Base-by-base conservation (phyloP, 2,329 filamentous ascomycete species). In the Aureobasidium sp. region DNA sequence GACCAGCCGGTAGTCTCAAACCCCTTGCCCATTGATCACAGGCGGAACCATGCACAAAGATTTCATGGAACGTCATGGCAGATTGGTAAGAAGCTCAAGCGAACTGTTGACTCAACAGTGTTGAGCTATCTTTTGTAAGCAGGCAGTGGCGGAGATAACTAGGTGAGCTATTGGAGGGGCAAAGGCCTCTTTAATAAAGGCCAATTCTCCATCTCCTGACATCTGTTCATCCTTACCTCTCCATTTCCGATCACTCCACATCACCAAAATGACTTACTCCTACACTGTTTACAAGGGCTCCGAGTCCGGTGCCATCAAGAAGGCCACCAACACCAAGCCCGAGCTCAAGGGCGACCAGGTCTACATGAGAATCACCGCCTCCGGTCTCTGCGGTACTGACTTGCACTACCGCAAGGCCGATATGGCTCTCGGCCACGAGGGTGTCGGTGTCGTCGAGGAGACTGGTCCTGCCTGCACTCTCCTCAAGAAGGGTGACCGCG, bases 221-320 rank as follows among this genome's bases (percentile, higher is more conserved):
- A 36, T 47, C 25, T 47, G 13, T 32, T 48, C 29, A 48, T 34
- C 36, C 21, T 29, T 27, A 50, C 27, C 50, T 44, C 21, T 16
- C 51, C 27, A 53, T 30, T 41, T 41, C 32, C 54, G 41, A 61
- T 37, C n/a, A 42, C 39, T 7, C 29, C 36, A 61, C 14, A 42
- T 21, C 39, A 59, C 61, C 55, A 68, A 61, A 61, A 73, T 73
- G 71, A 67, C 69, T 66, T 69, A 61, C 41, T 36, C 70, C 59
- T 86, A 85, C 76, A 87, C 82, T 42, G 82, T 87, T 61, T 87
- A 78, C 80, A 86, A 85, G 69, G 85, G 85, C 66, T 78, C 78
- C 65, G 77, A 82, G 66, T 79, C 80, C 61, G 84, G 85, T 67
- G 76, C 77, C 62, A 82, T 86, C 67, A 71, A 78, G 62, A 73